These are phyloP conservation scores for Volvox reticuliferus DNA, from an alignment of 139 green algal species.

Conservation along the genomic window DNA sequence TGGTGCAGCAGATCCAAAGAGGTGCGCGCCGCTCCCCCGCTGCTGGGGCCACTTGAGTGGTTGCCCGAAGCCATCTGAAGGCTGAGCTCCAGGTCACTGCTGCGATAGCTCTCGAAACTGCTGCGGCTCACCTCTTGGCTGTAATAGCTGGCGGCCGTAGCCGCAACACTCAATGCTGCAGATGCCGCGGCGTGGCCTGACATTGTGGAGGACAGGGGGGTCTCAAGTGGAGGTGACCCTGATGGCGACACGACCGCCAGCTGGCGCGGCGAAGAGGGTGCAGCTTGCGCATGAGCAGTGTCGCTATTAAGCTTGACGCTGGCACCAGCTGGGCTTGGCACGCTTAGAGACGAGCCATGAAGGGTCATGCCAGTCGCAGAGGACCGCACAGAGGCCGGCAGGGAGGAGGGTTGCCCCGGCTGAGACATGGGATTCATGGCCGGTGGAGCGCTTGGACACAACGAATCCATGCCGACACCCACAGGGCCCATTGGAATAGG, in stretches of 20 bases:
- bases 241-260: background rate
- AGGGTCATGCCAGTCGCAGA: constrained; percentile 24
- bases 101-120: constrained; percentile 49
- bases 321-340: background rate
- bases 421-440: background rate
- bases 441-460: background rate
- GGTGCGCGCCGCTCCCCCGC: background rate
- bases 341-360: background rate
- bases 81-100: constrained; percentile 22
- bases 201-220: background rate
- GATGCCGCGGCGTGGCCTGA: background rate
- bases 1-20: constrained; percentile 12
- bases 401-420: background rate
- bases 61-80: background rate
- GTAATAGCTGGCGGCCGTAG: constrained; percentile 35
- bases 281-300: background rate
- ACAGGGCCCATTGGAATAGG: background rate
- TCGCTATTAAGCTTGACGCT: background rate
- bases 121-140: constrained; percentile 40
- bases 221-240: constrained; percentile 5
- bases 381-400: constrained; percentile 2
- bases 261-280: background rate
- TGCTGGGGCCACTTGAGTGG: constrained; percentile 9
- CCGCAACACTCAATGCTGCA: background rate
- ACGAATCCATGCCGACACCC: background rate